A percentile compares a stretch with the other conserved stretches of the same genome.
phyloP scores from a whole-genome alignment of 768 basidiomycete genomes.

The Lentinula edodes region DNA sequence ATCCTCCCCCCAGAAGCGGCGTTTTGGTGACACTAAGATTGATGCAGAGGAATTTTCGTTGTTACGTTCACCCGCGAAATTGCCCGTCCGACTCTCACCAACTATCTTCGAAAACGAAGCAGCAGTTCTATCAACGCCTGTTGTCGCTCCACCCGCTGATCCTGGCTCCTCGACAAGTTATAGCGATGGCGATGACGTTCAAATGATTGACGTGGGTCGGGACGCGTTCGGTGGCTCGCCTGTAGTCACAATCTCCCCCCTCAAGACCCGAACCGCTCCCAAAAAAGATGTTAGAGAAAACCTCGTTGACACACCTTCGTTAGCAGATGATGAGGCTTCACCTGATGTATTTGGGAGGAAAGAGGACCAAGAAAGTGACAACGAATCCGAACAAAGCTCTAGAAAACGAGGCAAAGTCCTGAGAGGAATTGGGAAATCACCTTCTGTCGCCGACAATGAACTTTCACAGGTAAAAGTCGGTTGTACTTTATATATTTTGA shows the following conservation, averaged over 20 bases:
- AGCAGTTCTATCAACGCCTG: not conserved
- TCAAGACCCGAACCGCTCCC: not conserved
- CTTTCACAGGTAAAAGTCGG: not conserved
- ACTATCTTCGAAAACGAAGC: not conserved
- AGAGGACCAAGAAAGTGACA: not conserved
- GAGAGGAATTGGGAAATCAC: not conserved
- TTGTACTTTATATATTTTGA: not conserved
- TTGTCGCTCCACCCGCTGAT: too few species aligned
- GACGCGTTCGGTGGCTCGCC: not conserved
- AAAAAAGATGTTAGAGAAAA: not conserved
- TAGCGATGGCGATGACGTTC: not conserved
- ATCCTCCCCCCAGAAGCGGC: conserved; percentile 3
- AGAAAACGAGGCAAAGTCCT: not conserved
- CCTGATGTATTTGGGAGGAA: conserved; percentile 1
- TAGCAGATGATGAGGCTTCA: conserved; percentile 11
- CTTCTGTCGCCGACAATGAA: not conserved
- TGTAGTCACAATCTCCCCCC: not conserved
- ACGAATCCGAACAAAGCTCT: not conserved
- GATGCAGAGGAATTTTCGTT: conserved; percentile 2
- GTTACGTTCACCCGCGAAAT: not conserved
- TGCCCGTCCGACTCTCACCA: not conserved
- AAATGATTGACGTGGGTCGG: not conserved
- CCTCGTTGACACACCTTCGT: conserved; percentile 7
- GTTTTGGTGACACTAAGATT: not conserved
- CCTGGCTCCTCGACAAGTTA: not conserved